These are phyloP conservation scores for Plasmodium gallinaceum DNA, from an alignment of 169 alveolate genomes.

Conservation along the genomic window DNA sequence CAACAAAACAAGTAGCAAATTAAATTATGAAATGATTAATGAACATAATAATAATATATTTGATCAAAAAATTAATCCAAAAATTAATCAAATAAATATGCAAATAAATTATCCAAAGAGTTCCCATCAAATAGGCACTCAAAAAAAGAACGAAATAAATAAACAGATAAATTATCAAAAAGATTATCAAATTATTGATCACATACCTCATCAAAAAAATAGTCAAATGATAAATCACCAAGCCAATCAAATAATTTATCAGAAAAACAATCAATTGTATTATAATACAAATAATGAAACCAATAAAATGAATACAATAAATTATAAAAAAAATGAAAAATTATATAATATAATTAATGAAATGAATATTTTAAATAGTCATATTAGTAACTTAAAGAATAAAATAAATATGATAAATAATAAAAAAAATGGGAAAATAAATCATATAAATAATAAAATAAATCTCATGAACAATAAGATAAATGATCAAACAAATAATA, in stretches of 20 bases:
- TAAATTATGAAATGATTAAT: background rate
- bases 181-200: no score
- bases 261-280: no score
- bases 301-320: background rate
- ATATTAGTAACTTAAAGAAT: slow-evolving; percentile 8
- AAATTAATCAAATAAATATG: background rate
- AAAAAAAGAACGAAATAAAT: no score
- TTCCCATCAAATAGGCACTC: no score
- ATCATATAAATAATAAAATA: slow-evolving; percentile 35
- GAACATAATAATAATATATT: background rate
- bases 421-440: slow-evolving; percentile 31
- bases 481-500: slow-evolving; percentile 28
- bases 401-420: slow-evolving; percentile 28
- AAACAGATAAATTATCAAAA: no score
- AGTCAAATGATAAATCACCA: no score
- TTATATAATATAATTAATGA: slow-evolving; percentile 5
- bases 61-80: background rate
- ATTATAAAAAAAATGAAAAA: slow-evolving; percentile 2
- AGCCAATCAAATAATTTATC: no score
- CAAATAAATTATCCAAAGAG: background rate
- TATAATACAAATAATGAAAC: no score
- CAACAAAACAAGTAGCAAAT: background rate
- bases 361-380: slow-evolving; percentile 4
- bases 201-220: no score
- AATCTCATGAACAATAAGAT: slow-evolving; percentile 2